Evolutionary conservation across 306 rosid genomes (phyloP), one percentile per base, ranked within the genome.

Genomic region (Lagenaria siceraria): DNA sequence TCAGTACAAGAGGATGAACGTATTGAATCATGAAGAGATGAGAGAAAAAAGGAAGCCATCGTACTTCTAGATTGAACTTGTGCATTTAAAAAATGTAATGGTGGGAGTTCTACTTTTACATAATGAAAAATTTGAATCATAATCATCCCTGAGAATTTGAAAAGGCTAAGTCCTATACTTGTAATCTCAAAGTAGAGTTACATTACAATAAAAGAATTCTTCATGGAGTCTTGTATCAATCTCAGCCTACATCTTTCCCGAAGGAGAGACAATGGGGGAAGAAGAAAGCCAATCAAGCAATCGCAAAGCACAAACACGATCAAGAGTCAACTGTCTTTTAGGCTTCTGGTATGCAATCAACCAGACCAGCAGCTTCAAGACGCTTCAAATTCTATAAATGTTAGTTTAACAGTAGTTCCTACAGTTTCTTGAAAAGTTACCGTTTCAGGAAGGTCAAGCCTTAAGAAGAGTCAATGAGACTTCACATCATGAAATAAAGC

Each of bases 301-400:
- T 75, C 48, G 42, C 21, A 43, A 14, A 81, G 74, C 69, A 77
- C 56, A 74, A 81, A 82, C 22, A 71, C 48, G 76, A 77, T 75
- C 79, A 78, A 82, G 74, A 80, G 66, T 77, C 87, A 81, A 85
- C 80, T 24, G 55, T 83, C 86, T 75, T 86, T 76, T 46, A 15
- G 76, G 59, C 49, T 48, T 43, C 36, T 22, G 54, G 75, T 69
- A 69, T 43, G 75, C 51, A 40, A 69, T 69, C 77, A 53, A 53
- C 64, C 59, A 53, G 2, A 74, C 78, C 17, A 31, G 78, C 64
- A 18, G 78, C 78, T 74, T 74, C 78, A 33, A 51, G 61, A 74
- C 59, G 33, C 78, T 51, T 74, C 61, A 74, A 55, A 19, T 74
- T 33, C 46, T 74, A 53, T 31, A 35, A 24, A 15, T 43, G 76